These are phyloP conservation scores for Oryza punctata DNA, from an alignment of 176 grass and related monocot species.

Conservation along the genomic window DNA sequence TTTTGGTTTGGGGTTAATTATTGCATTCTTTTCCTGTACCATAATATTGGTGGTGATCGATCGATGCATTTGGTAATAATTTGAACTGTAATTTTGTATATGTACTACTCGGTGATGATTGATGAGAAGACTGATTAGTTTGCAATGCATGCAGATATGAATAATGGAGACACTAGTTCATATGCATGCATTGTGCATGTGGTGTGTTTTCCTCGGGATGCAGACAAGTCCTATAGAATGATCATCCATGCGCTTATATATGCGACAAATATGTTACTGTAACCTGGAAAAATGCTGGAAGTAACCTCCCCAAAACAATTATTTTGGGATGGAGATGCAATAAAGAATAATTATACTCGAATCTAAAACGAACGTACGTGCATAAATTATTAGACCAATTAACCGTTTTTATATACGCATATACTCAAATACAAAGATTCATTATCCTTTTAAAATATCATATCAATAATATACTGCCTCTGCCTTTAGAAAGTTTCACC, in stretches of 20 bases:
- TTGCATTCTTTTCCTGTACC: slow-evolving; percentile 38
- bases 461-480: no score
- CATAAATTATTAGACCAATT: no score
- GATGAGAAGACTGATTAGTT: slow-evolving; percentile 19
- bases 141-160: no score
- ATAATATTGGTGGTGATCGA: not conserved
- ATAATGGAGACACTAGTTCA: slow-evolving; percentile 4
- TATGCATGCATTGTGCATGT: not conserved
- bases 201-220: not conserved
- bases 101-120: slow-evolving; percentile 22
- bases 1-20: not conserved
- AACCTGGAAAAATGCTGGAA: not conserved
- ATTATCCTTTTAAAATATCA: no score
- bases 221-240: not conserved
- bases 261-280: not conserved
- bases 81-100: slow-evolving; percentile 24
- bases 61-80: not conserved
- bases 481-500: no score
- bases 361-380: no score
- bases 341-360: no score
- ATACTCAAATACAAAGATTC: no score
- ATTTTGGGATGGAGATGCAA: no score
- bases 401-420: no score
- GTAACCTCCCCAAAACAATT: no score
- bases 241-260: not conserved